Evolutionary conservation across 768 basidiomycete genomes (phyloP).

Genomic region (Ramaria rubella): DNA sequence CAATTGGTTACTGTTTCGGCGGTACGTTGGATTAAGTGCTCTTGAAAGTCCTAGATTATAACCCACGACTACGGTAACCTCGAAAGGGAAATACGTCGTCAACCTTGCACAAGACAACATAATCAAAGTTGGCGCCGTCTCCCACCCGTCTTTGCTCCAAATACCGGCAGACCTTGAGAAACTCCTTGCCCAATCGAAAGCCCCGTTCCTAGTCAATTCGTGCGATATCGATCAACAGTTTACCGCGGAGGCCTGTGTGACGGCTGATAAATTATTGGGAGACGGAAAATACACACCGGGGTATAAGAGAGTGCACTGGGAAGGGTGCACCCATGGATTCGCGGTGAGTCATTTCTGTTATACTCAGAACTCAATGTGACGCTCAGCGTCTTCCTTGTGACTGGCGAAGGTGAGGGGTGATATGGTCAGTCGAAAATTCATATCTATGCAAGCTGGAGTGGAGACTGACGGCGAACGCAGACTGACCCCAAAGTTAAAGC

Average conservation of each 20-base stretch:
- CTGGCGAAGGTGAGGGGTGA: constrained; percentile 11
- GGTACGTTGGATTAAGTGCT: not conserved
- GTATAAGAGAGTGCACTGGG: constrained; percentile 14
- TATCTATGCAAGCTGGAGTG: not conserved
- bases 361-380: not conserved
- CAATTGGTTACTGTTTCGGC: constrained; percentile 9
- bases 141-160: constrained; percentile 9
- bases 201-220: constrained; percentile 63
- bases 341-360: constrained; percentile 14
- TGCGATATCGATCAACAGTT: constrained; percentile 27
- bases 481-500: constrained; percentile 15
- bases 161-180: constrained; percentile 10
- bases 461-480: not conserved
- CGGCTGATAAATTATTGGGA: constrained; percentile 16
- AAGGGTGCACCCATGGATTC: constrained; percentile 21
- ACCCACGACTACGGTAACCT: not conserved
- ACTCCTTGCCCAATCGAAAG: constrained; percentile 30
- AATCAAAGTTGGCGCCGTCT: constrained; percentile 6
- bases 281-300: constrained; percentile 16
- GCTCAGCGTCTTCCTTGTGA: not conserved
- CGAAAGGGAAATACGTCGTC: constrained; percentile 7
- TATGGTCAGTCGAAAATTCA: constrained; percentile 14
- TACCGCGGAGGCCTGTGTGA: constrained; percentile 12
- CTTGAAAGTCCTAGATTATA: not conserved
- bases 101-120: constrained; percentile 11